phyloP scores from a whole-genome alignment of 2,329 filamentous ascomycete species.

The Thielaviopsis euricoi region DNA sequence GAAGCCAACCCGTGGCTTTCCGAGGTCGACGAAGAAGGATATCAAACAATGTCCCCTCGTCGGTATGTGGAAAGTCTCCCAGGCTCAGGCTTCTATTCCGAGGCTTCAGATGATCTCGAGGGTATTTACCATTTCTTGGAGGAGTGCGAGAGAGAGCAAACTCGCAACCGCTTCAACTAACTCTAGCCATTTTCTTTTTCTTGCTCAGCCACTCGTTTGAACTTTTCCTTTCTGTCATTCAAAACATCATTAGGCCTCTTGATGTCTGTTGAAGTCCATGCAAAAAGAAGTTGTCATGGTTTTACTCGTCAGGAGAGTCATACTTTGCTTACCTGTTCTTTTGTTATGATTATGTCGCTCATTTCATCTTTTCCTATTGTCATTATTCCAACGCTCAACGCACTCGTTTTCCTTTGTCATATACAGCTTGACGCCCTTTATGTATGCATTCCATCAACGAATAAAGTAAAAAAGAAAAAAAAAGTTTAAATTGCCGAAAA shows the following conservation, averaged over 20 bases:
- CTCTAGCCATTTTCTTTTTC: not conserved
- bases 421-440: not conserved
- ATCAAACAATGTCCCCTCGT: constrained; percentile 31
- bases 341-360: constrained; percentile 9
- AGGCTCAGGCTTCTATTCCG: constrained; percentile 29
- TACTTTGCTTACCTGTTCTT: constrained; percentile 10
- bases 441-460: not conserved
- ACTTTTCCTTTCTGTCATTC: constrained; percentile 1
- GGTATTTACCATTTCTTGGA: constrained; percentile 42
- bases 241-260: not conserved
- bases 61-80: constrained; percentile 14
- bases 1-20: constrained; percentile 33
- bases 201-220: constrained; percentile 5
- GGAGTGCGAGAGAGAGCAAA: constrained; percentile 32
- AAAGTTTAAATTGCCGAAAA: not conserved
- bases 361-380: constrained; percentile 5
- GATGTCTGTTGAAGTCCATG: not conserved
- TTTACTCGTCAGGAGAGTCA: not conserved
- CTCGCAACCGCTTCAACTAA: not conserved
- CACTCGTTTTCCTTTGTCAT: constrained; percentile 1
- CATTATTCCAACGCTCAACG: not conserved
- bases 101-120: constrained; percentile 37
- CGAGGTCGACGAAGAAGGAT: constrained; percentile 25
- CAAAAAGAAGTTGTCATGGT: not conserved
- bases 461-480: not conserved